Evolutionary conservation across 768 basidiomycete genomes (phyloP).

Genomic region (Pisolithus tinctorius): DNA sequence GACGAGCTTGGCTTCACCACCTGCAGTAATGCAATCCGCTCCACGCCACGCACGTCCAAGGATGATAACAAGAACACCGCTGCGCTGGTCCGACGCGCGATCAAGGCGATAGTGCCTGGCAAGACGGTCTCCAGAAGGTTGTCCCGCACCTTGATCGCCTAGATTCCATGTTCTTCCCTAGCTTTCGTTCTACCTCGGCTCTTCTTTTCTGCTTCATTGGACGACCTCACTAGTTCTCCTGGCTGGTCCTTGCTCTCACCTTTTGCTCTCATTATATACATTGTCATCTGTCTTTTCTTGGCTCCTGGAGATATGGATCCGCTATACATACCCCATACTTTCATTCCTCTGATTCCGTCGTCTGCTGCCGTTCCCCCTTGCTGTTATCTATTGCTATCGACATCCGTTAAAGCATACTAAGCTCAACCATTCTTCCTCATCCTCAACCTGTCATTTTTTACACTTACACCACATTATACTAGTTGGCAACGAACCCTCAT

Average conservation of each 20-base stretch:
- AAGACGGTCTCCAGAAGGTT: conserved; percentile 47
- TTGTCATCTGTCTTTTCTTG: conserved; percentile 15
- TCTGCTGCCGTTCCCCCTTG: conserved; percentile 24
- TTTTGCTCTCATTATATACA: conserved; percentile 7
- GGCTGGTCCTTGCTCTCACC: conserved; percentile 1
- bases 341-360: conserved; percentile 21
- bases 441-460: conserved; percentile 1
- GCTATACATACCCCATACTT: conserved; percentile 5
- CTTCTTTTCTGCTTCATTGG: conserved; percentile 6
- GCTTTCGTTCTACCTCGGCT: conserved; percentile 13
- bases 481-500: conserved; percentile 15
- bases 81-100: conserved; percentile 59
- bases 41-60: conserved; percentile 25
- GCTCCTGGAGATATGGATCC: conserved; percentile 3
- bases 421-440: neutral
- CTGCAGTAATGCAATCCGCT: conserved; percentile 25
- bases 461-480: conserved; percentile 1
- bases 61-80: conserved; percentile 43
- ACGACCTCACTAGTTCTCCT: neutral
- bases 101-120: conserved; percentile 70
- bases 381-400: conserved; percentile 31
- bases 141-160: conserved; percentile 33
- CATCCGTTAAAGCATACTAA: conserved; percentile 13
- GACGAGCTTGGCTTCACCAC: conserved; percentile 62
- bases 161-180: conserved; percentile 3